Evolutionary conservation across 176 grass and related monocot species (phyloP).

Genomic region (Aegilops umbellulata): DNA sequence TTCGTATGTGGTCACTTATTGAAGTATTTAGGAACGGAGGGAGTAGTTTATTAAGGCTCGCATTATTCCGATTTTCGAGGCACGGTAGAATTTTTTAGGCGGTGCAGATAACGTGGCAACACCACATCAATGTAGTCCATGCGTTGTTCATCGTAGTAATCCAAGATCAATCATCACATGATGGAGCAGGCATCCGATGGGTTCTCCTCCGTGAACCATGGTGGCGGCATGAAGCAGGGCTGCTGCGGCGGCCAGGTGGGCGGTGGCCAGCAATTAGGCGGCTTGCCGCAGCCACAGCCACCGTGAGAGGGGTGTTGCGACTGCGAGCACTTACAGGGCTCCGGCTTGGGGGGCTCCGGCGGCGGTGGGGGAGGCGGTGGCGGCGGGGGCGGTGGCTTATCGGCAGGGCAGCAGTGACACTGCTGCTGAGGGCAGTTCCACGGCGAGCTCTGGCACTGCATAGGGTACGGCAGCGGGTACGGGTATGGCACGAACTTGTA

Average conservation of each 20-base stretch:
- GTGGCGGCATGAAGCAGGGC: not conserved
- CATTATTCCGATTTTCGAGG: slow-evolving; percentile 18
- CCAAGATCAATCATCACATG: not conserved
- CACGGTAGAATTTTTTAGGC: not conserved
- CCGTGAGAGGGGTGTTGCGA: not conserved
- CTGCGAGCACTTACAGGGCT: slow-evolving; percentile 7
- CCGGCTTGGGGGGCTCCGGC: not conserved
- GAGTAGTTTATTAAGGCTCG: not conserved
- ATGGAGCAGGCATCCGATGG: not conserved
- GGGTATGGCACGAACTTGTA: slow-evolving; percentile 29
- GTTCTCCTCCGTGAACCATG: not conserved
- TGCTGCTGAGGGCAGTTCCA: slow-evolving; percentile 15
- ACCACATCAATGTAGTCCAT: not conserved
- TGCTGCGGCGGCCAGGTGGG: not conserved
- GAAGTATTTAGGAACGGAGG: too few species aligned
- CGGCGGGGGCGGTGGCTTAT: not conserved
- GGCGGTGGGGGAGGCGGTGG: not conserved
- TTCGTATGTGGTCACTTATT: too few species aligned
- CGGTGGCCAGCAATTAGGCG: not conserved
- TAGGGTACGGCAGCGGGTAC: slow-evolving; percentile 18
- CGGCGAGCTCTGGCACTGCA: not conserved
- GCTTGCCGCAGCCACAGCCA: not conserved
- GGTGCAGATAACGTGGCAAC: not conserved
- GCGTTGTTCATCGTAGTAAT: not conserved
- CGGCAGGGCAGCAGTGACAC: slow-evolving; percentile 13